Conservation (phyloP, 2,329 filamentous ascomycete species). For the Paracoccidioides lutzii region DNA sequence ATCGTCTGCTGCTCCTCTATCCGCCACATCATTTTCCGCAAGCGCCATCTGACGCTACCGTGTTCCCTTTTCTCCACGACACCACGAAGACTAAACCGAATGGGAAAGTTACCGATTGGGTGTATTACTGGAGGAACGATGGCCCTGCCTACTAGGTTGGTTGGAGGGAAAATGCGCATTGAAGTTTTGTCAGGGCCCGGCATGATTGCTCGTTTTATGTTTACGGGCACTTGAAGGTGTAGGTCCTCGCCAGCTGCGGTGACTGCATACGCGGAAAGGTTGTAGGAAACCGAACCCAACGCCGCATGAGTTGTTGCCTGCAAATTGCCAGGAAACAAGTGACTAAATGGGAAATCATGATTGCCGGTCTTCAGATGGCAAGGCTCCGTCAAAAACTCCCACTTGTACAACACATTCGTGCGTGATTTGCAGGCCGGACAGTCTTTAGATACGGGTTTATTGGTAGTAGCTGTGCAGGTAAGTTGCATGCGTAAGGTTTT, state of each 20-base stretch:
- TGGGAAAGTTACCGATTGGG: constrained; percentile 67
- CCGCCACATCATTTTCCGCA: constrained; percentile 85
- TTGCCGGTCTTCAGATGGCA: constrained; percentile 37
- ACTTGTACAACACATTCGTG: constrained; percentile 61
- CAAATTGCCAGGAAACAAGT: constrained; percentile 72
- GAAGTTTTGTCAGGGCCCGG: constrained; percentile 75
- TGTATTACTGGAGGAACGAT: constrained; percentile 73
- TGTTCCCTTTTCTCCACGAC: constrained; percentile 59
- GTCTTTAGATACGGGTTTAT: constrained; percentile 66
- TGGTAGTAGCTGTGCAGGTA: constrained; percentile 57
- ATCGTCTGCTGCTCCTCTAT: constrained; percentile 78
- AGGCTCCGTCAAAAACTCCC: constrained; percentile 57
- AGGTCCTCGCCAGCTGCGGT: constrained; percentile 49
- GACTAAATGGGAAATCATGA: constrained; percentile 80
- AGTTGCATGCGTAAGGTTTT: constrained; percentile 62
- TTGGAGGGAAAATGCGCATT: constrained; percentile 89
- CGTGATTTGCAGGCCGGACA: constrained; percentile 65
- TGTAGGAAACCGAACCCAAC: constrained; percentile 64
- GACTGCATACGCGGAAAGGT: constrained; percentile 55
- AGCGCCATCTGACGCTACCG: constrained; percentile 68
- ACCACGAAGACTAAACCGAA: constrained; percentile 74
- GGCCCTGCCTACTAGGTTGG: constrained; percentile 77
- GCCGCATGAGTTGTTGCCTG: constrained; percentile 67
- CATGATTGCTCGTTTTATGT: constrained; percentile 66
- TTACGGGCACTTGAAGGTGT: constrained; percentile 53